These are phyloP conservation scores for Cryphonectria naterciae DNA, from an alignment of 2,329 filamentous ascomycete genomes.

Conservation along the genomic window DNA sequence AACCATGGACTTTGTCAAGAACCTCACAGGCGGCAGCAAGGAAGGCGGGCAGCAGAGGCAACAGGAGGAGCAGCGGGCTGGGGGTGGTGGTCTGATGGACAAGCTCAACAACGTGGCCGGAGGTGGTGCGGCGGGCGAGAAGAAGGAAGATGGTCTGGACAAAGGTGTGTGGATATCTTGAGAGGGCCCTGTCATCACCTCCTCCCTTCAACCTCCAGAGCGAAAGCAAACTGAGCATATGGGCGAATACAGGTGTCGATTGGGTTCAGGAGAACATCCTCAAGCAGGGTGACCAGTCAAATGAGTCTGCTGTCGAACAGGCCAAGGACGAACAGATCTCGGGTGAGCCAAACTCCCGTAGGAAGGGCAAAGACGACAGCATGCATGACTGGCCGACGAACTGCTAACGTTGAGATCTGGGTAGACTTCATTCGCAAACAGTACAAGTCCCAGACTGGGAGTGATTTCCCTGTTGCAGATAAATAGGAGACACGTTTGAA, in stretches of 20 bases:
- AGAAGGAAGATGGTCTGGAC: slow-evolving; percentile 82
- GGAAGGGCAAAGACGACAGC: neutral
- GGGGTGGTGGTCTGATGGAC: slow-evolving; percentile 65
- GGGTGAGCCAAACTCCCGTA: slow-evolving; percentile 11
- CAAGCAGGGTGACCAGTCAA: slow-evolving; percentile 70
- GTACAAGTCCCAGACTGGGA: slow-evolving; percentile 72
- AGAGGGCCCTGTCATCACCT: neutral
- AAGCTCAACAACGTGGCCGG: slow-evolving; percentile 75
- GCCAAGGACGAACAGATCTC: slow-evolving; percentile 78
- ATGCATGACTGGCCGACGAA: neutral
- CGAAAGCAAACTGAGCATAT: slow-evolving; percentile 7
- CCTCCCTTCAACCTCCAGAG: neutral
- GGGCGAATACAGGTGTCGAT: slow-evolving; percentile 67
- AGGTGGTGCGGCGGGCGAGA: slow-evolving; percentile 74
- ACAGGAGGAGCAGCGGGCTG: slow-evolving; percentile 45
- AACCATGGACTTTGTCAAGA: slow-evolving; percentile 61
- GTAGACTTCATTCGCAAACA: slow-evolving; percentile 70
- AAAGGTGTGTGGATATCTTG: slow-evolving; percentile 63
- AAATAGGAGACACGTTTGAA: slow-evolving; percentile 54
- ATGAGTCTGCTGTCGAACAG: slow-evolving; percentile 76
- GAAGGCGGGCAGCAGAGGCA: slow-evolving; percentile 34
- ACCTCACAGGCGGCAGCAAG: slow-evolving; percentile 48
- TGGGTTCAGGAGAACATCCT: slow-evolving; percentile 77
- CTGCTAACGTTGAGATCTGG: neutral
- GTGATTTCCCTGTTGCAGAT: slow-evolving; percentile 71